phyloP scores from a whole-genome alignment of 306 rosid species.

The Lotus japonicus region DNA sequence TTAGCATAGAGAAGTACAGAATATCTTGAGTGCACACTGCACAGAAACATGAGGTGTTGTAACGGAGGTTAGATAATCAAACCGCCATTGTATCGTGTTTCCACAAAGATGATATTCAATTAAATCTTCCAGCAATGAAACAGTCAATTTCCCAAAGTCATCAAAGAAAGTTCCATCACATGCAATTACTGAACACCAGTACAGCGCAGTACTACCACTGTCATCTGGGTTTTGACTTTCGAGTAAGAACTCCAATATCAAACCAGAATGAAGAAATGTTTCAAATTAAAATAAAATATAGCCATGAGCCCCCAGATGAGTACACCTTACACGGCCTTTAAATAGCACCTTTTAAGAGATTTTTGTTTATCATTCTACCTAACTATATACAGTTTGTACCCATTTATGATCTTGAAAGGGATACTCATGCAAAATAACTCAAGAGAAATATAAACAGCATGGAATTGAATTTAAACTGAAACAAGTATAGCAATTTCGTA shows the following conservation, averaged over 20 bases:
- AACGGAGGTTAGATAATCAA: not conserved
- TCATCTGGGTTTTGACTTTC: constrained; percentile 1
- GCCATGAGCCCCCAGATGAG: not conserved
- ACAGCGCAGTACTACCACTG: not conserved
- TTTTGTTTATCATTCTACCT: not conserved
- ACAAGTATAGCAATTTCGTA: not conserved
- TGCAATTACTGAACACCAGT: not conserved
- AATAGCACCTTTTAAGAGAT: not conserved
- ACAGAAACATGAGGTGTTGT: not conserved
- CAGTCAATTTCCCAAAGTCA: constrained; percentile 1
- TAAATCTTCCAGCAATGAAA: not conserved
- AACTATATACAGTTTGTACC: not conserved
- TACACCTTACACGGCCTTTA: not conserved
- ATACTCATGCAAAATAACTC: not conserved
- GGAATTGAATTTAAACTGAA: constrained; percentile 17
- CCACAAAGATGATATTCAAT: not conserved
- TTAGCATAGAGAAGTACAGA: not conserved
- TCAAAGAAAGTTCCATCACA: constrained; percentile 9
- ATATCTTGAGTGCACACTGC: constrained; percentile 10
- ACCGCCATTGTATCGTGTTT: constrained; percentile 10
- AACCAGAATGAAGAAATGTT: constrained; percentile 9
- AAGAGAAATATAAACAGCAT: not conserved
- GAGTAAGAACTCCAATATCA: constrained; percentile 11
- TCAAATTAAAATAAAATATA: not conserved
- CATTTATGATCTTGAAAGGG: not conserved